Base-by-base conservation (phyloP, 345 rosid genomes). In the Brassica carinata region DNA sequence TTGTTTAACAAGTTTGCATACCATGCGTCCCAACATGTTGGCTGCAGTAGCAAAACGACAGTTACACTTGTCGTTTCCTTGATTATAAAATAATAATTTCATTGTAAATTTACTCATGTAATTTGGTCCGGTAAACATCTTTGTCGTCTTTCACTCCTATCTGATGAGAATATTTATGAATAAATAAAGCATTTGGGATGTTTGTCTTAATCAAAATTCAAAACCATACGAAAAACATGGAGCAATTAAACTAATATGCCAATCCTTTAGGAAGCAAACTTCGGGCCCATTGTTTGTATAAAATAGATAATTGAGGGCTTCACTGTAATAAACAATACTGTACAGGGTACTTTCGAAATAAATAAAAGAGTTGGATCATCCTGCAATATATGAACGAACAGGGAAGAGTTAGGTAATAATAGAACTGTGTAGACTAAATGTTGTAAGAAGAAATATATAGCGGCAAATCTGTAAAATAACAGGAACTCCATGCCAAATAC, bases 21-120 rank as follows among this genome's bases (percentile, higher is more conserved):
- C 64, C 64, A 23, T 61, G 64, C 64, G 64, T 61, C 64, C n/a
- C n/a, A 61, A 61, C 64, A 26, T 59, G n/a, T 31, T 59, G 27
- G 29, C 14, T 59, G 64, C 64, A 23, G 5, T 26, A 9, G 5
- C 64, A 10, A 61, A 61, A 23, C 64, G 30, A 59, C 64, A 59
- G 29, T 59, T 59, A 59, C 30, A 19, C 14, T 59, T 8, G 64
- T 59, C 64, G 64, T 59, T 23, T 59, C 64, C 64, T 59, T 59
- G 64, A 59, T 19, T 59, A 26, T 30, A 59, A 59, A 19, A 59
- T 23, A 59, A 9, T 8, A 19, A 19, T 58, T 8, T 59, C 64
- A 59, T 3, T 59, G 3, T 19, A 19, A 19, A 9, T 59, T 59
- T 59, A 30, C 14, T 14, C 13, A 19, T 59, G 30, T 59, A 19